Evolutionary conservation across 2,329 filamentous ascomycete genomes (phyloP).

Genomic region (Aspergillus spinulosporus): DNA sequence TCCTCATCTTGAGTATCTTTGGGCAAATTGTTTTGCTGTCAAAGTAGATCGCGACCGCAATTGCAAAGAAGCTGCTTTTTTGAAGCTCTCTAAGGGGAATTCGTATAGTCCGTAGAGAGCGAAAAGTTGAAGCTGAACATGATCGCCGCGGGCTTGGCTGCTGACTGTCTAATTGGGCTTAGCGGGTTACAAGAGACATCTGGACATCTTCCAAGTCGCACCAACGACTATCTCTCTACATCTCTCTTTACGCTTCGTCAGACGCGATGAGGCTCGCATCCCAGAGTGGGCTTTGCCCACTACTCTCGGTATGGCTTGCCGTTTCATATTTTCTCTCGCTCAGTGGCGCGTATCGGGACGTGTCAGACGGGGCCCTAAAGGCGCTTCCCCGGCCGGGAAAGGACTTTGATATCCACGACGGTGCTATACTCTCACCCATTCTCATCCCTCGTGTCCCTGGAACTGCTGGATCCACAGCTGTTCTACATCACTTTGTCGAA

Average conservation of each 20-base stretch:
- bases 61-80: background rate
- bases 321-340: constrained; percentile 27
- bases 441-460: constrained; percentile 86
- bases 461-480: constrained; percentile 69
- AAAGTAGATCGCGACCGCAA: background rate
- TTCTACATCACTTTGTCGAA: constrained; percentile 76
- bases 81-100: background rate
- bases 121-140: constrained; percentile 2
- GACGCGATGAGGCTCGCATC: constrained; percentile 30
- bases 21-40: background rate
- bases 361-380: constrained; percentile 74
- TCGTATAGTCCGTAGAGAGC: background rate
- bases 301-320: constrained; percentile 30
- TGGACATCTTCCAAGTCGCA: background rate
- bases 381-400: constrained; percentile 69
- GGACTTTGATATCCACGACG: constrained; percentile 76
- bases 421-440: constrained; percentile 79
- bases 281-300: constrained; percentile 29
- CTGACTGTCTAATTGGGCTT: constrained; percentile 9
- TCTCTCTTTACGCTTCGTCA: background rate
- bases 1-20: constrained; percentile 22
- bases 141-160: constrained; percentile 7
- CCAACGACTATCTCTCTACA: background rate
- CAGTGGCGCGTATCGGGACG: constrained; percentile 53
- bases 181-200: constrained; percentile 3